Conservation (phyloP, 768 basidiomycete genomes). For the Trametes villosa region DNA sequence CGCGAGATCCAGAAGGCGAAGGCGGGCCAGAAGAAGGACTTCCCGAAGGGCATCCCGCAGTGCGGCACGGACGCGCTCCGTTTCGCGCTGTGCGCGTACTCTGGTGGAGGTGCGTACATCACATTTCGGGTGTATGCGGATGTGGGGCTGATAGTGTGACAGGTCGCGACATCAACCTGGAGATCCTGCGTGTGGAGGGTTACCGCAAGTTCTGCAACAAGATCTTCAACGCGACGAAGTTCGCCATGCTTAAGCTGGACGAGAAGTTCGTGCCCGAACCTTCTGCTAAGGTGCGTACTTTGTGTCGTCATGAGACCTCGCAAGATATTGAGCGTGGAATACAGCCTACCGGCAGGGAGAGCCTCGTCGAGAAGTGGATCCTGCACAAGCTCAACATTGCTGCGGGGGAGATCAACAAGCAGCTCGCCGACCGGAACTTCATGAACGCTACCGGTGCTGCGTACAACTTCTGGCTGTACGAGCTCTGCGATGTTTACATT, state of each 20-base stretch:
- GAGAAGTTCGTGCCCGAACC: conserved; percentile 77
- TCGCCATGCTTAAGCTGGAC: conserved; percentile 98
- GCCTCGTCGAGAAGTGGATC: conserved; percentile 93
- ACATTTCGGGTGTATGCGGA: background rate
- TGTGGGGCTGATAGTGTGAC: background rate
- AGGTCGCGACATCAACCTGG: conserved; percentile 97
- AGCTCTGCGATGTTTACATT: conserved; percentile 99
- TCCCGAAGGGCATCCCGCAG: conserved; percentile 98
- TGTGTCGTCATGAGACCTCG: no score
- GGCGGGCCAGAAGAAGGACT: conserved; percentile 97
- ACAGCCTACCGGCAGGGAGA: conserved; percentile 88
- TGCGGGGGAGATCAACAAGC: conserved; percentile 72
- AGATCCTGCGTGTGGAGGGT: conserved; percentile 94
- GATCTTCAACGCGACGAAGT: conserved; percentile 98
- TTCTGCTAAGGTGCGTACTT: conserved; percentile 59
- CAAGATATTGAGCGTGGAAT: background rate
- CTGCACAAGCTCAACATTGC: conserved; percentile 91
- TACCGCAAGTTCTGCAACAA: conserved; percentile 99
- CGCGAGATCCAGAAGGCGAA: conserved; percentile 91
- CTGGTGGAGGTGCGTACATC: conserved; percentile 67
- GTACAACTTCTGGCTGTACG: conserved; percentile 97
- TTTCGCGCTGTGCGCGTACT: conserved; percentile 95
- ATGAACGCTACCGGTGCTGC: conserved; percentile 85
- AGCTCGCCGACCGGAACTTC: conserved; percentile 84
- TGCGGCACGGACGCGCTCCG: conserved; percentile 97